Evolutionary conservation across 1,284 basidiomycete genomes (phyloP), one percentile per base, ranked within the genome.

Genomic region (Trichosporon sp.): DNA sequence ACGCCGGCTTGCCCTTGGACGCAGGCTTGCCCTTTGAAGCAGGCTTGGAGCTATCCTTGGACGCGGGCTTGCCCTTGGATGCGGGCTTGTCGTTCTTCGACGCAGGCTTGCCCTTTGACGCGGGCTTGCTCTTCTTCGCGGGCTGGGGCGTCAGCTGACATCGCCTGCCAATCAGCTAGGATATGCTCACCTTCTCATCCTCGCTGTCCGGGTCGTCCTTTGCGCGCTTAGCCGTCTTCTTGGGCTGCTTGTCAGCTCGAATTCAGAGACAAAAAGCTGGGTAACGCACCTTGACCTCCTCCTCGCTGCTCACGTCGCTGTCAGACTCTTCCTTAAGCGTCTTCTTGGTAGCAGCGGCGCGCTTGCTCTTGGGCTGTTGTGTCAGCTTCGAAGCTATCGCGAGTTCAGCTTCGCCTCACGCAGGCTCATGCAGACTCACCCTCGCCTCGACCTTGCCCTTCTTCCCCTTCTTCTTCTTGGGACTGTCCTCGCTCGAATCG

Each of bases 251-350:
- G 59, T n/a, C 19, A 21, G 44, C 66, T 23, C 49, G 44, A n/a
- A n/a, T n/a, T n/a, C n/a, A n/a, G n/a, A n/a, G n/a, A n/a, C n/a
- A n/a, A n/a, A n/a, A n/a, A n/a, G 25, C 23, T 19, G 16, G 21
- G 2, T 13, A 29, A 9, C 49, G 63, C 10, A 44, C 61, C 21
- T 59, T 63, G n/a, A 64, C 65, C 16, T 67, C 63, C 14, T 69
- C 71, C 27, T 31, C 49, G 16, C 25, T 29, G 16, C 27, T 29
- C 14, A 16, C 27, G 16, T 54, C 49, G 3, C 10, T n/a, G 25
- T 54, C 19, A 27, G 49, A 29, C 25, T 52, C 25, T 27, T 54
- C 49, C 49, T 54, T 54, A 25, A 54, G 16, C 14, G 49, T 13
- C 49, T 54, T 54, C 27, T 27, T 54, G 13, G 19, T 23, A 25